Percentiles rank a stretch among this genome's conserved stretches.
Evolutionary conservation across 2,329 filamentous ascomycete genomes (phyloP).

Genomic region (Pestalotiopsis sp.): DNA sequence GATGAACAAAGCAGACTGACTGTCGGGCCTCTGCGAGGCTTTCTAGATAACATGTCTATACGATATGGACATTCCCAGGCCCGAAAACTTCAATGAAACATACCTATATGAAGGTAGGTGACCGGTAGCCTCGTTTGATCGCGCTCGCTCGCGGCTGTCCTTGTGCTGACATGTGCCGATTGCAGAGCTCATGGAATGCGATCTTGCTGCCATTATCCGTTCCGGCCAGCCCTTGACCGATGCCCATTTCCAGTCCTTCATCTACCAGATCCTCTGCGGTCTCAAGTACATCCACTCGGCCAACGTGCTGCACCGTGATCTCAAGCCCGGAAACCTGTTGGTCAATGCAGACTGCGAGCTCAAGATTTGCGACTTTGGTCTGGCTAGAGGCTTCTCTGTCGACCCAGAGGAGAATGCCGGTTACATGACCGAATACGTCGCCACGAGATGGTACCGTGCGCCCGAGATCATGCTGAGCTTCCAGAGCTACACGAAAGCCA

Average conservation of each 20-base stretch:
- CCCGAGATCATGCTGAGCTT: conserved; percentile 99
- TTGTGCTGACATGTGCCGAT: neutral
- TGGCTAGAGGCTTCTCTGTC: conserved; percentile 94
- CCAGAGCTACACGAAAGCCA: conserved; percentile 99
- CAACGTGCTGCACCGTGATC: conserved; percentile 92
- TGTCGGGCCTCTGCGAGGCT: conserved; percentile 34
- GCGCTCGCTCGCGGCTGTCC: conserved; percentile 15
- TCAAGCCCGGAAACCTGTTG: conserved; percentile 95
- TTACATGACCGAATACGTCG: conserved; percentile 99
- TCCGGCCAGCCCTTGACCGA: conserved; percentile 97
- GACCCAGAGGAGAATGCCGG: conserved; percentile 99
- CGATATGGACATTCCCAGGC: conserved; percentile 98
- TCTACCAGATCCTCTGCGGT: conserved; percentile 98
- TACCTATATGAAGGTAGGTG: conserved; percentile 90
- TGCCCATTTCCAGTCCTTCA: conserved; percentile 99
- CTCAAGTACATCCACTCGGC: conserved; percentile 99
- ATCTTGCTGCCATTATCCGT: conserved; percentile 94
- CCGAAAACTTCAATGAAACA: conserved; percentile 98
- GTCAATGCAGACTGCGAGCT: conserved; percentile 99
- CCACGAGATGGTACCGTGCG: conserved; percentile 91
- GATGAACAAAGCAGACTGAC: conserved; percentile 8
- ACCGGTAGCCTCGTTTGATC: too few species aligned
- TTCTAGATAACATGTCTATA: conserved; percentile 96
- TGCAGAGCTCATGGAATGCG: conserved; percentile 97
- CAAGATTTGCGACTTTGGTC: conserved; percentile 98